Percentiles rank a stretch among this genome's conserved stretches.
These are phyloP conservation scores for Albophoma yamanashiensis DNA, from an alignment of 2,329 filamentous ascomycete species.

Conservation along the genomic window DNA sequence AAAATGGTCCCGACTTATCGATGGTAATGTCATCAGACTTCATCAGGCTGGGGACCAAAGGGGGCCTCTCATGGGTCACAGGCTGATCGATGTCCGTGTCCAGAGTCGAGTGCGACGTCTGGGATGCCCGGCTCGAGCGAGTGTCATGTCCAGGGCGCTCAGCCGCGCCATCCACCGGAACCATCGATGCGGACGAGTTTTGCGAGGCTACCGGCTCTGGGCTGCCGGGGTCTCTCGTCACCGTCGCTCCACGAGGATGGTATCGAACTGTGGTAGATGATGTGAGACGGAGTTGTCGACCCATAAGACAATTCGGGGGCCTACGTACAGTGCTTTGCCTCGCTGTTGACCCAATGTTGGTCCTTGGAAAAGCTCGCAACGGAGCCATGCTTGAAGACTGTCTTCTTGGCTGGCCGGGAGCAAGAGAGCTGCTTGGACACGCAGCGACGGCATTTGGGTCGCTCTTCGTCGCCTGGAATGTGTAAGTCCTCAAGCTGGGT, in stretches of 20 bases:
- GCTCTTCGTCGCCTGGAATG: slow-evolving; percentile 24
- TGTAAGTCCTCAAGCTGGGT: not conserved
- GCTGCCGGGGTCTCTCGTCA: not conserved
- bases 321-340: slow-evolving; percentile 21
- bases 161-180: not conserved
- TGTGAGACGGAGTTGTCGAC: not conserved
- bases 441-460: slow-evolving; percentile 24
- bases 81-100: not conserved
- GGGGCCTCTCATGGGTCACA: not conserved
- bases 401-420: slow-evolving; percentile 20
- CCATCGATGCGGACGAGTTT: not conserved
- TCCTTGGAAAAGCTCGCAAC: slow-evolving; percentile 20
- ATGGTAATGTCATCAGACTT: slow-evolving; percentile 1
- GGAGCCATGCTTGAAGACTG: slow-evolving; percentile 25
- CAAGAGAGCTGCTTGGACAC: slow-evolving; percentile 21
- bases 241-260: slow-evolving; percentile 8
- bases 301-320: not conserved
- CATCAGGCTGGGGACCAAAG: not conserved
- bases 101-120: not conserved
- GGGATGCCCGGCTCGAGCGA: not conserved
- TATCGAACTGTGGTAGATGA: slow-evolving; percentile 6
- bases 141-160: not conserved
- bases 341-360: slow-evolving; percentile 26
- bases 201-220: not conserved
- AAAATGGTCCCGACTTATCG: not conserved